phyloP scores from a whole-genome alignment of 140 eudicot species.

The Ambrosia hybrid region DNA sequence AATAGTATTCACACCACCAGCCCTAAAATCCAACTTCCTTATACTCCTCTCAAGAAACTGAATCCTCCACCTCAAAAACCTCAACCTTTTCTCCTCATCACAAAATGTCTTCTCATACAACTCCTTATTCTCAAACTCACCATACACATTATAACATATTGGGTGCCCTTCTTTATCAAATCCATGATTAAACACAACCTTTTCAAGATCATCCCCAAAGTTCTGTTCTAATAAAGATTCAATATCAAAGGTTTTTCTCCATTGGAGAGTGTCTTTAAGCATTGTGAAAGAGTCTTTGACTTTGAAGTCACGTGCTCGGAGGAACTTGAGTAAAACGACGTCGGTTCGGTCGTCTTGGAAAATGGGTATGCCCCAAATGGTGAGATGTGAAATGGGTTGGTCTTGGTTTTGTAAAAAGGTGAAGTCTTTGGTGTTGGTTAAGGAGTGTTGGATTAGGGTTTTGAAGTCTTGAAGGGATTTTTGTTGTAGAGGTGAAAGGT shows the following conservation, averaged over 20 bases:
- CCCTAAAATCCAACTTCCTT: constrained; percentile 59
- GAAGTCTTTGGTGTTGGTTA: constrained; percentile 29
- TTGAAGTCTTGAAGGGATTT: constrained; percentile 36
- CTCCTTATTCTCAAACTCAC: constrained; percentile 62
- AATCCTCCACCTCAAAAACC: constrained; percentile 81
- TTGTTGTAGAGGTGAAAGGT: constrained; percentile 32
- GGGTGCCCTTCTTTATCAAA: constrained; percentile 73
- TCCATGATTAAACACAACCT: constrained; percentile 71
- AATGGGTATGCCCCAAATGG: constrained; percentile 52
- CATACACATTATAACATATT: constrained; percentile 76
- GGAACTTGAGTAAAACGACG: constrained; percentile 42
- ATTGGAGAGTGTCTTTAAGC: constrained; percentile 71
- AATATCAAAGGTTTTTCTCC: constrained; percentile 64
- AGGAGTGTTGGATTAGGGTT: constrained; percentile 28
- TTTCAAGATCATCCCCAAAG: constrained; percentile 53
- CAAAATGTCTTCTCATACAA: constrained; percentile 55
- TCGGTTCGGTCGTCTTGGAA: constrained; percentile 45
- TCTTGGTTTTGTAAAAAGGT: constrained; percentile 11
- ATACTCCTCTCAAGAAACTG: constrained; percentile 79
- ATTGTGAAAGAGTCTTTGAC: constrained; percentile 56
- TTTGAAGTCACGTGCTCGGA: constrained; percentile 46
- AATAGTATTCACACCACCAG: constrained; percentile 59
- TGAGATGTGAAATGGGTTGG: constrained; percentile 31
- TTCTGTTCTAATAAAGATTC: constrained; percentile 59
- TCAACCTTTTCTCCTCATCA: constrained; percentile 56